Percentiles rank a stretch among this genome's conserved stretches.
These are phyloP conservation scores for Mortierella sp. DNA, from an alignment of 371 early-diverging fungal genomes.

Conservation along the genomic window DNA sequence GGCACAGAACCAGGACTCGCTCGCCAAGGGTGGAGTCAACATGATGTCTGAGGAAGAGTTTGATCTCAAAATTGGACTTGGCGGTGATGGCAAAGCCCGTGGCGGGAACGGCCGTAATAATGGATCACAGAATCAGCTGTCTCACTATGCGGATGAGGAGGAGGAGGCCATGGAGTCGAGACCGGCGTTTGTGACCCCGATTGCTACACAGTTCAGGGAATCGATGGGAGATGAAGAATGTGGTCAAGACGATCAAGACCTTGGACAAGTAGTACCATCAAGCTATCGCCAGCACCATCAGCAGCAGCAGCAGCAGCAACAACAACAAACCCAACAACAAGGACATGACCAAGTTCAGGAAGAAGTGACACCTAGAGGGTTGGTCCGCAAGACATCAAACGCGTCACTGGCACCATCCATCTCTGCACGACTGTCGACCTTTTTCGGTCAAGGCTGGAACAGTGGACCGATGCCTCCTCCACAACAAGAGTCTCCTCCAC, in stretches of 20 bases:
- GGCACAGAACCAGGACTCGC: slow-evolving; percentile 13
- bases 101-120: neutral
- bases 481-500: slow-evolving; percentile 8
- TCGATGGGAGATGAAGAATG: neutral
- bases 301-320: slow-evolving; percentile 22
- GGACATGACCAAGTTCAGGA: slow-evolving; percentile 12
- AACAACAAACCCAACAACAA: slow-evolving; percentile 6
- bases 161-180: slow-evolving; percentile 23
- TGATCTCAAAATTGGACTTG: slow-evolving; percentile 36
- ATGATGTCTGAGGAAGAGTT: slow-evolving; percentile 41
- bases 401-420: slow-evolving; percentile 30
- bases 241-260: slow-evolving; percentile 29
- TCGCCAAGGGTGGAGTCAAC: slow-evolving; percentile 7
- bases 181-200: slow-evolving; percentile 45
- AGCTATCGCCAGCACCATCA: slow-evolving; percentile 23
- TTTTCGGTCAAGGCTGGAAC: slow-evolving; percentile 50
- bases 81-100: neutral
- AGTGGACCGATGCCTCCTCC: slow-evolving; percentile 50
- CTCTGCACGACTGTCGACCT: slow-evolving; percentile 29
- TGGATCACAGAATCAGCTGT: slow-evolving; percentile 10
- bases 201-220: slow-evolving; percentile 37
- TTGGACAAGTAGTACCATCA: slow-evolving; percentile 27
- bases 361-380: neutral
- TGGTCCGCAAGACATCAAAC: slow-evolving; percentile 31
- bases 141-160: slow-evolving; percentile 9